Evolutionary conservation across 129 eudicot species (phyloP).

Genomic region (Chrysanthemum makinoi): DNA sequence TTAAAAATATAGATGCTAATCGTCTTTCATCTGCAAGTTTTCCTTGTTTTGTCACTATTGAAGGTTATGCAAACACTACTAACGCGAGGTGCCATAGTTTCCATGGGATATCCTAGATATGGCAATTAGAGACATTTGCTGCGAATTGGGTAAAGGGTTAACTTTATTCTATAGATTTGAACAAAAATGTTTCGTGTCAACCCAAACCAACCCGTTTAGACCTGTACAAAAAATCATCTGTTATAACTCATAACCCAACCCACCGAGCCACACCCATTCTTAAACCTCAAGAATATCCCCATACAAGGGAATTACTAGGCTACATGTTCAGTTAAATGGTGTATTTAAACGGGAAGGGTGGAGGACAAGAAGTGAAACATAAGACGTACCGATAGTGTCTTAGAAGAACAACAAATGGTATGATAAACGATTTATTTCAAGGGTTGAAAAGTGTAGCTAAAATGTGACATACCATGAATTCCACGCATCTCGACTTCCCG

Average conservation of each 20-base stretch:
- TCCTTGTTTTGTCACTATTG: neutral
- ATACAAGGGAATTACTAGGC: neutral
- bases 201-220: neutral
- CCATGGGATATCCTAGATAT: neutral
- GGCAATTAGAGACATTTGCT: neutral
- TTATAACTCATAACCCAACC: neutral
- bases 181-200: neutral
- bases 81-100: neutral
- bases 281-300: neutral
- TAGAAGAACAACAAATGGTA: neutral
- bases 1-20: neutral
- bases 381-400: neutral
- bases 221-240: neutral
- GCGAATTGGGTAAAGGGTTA: no score
- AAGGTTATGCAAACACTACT: neutral
- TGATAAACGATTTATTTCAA: neutral
- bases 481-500: conserved; percentile 92
- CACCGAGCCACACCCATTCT: neutral
- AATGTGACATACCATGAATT: conserved; percentile 50
- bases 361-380: neutral
- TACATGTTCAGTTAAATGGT: neutral
- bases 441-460: conserved; percentile 1
- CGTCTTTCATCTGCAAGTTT: neutral
- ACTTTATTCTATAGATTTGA: neutral
- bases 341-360: neutral